Conservation (phyloP, 140 eudicot species). For the Oenanthe javanica region DNA sequence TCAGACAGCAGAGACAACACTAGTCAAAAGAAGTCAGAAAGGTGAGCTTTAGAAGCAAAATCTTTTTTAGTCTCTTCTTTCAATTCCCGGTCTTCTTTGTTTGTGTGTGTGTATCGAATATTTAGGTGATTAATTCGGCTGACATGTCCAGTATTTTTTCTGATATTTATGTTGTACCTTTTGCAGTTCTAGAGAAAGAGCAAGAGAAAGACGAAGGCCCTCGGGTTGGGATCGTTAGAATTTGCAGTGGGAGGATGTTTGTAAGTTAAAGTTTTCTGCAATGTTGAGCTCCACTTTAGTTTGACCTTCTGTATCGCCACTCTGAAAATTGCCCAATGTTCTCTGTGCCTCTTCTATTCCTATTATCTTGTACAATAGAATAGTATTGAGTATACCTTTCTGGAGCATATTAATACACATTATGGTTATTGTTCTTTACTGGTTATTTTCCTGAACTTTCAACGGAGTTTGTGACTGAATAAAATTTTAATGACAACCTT, state of each 20-base stretch:
- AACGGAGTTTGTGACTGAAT: background rate
- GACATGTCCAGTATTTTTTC: background rate
- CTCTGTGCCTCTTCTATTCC: background rate
- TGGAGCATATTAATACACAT: background rate
- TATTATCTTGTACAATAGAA: constrained; percentile 2
- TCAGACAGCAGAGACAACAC: constrained; percentile 35
- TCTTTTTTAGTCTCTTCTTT: background rate
- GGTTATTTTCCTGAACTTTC: background rate
- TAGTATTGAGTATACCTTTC: background rate
- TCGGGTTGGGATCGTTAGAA: constrained; percentile 92
- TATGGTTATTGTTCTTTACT: background rate
- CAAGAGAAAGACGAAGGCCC: constrained; percentile 82
- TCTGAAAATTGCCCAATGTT: constrained; percentile 1
- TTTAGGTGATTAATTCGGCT: background rate
- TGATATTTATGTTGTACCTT: constrained; percentile 6
- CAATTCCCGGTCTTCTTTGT: background rate
- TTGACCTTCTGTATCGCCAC: background rate
- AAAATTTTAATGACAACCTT: background rate
- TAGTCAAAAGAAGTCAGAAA: constrained; percentile 41
- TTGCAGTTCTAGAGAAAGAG: constrained; percentile 55
- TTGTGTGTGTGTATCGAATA: background rate
- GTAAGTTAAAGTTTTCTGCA: constrained; percentile 14
- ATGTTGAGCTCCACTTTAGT: constrained; percentile 1
- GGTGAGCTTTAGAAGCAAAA: constrained; percentile 28
- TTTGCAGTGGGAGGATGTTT: constrained; percentile 7